Percentiles rank a stretch among this genome's conserved stretches.
These are phyloP conservation scores for Betula pendula DNA, from an alignment of 306 rosid genomes.

Conservation along the genomic window DNA sequence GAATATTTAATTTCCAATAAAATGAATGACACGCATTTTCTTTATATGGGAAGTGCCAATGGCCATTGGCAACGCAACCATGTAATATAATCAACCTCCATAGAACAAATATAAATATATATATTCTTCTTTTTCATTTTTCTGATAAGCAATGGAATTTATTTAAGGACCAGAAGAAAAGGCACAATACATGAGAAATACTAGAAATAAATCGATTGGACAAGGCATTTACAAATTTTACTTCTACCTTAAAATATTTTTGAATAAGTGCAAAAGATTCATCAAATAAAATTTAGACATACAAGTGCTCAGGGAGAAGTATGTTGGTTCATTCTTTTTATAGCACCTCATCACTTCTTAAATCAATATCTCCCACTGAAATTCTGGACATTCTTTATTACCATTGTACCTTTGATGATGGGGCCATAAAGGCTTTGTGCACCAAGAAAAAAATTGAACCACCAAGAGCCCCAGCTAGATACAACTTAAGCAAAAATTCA, in stretches of 20 bases:
- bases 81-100: not conserved
- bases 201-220: not conserved
- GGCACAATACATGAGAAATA: not conserved
- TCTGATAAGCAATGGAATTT: not conserved
- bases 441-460: conserved; percentile 70
- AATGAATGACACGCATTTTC: conserved; percentile 7
- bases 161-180: not conserved
- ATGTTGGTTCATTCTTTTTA: not conserved
- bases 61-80: conserved; percentile 18
- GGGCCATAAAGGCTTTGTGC: conserved; percentile 63
- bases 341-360: not conserved
- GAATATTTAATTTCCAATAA: conserved; percentile 14
- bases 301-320: not conserved
- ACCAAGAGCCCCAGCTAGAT: conserved; percentile 81
- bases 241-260: not conserved
- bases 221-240: not conserved
- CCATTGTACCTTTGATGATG: conserved; percentile 58
- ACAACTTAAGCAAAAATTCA: conserved; percentile 72
- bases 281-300: not conserved
- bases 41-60: conserved; percentile 20
- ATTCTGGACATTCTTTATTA: conserved; percentile 21
- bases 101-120: not conserved
- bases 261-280: not conserved
- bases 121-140: not conserved
- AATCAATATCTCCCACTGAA: not conserved